Percentiles rank a stretch among this genome's conserved stretches.
phyloP scores from a whole-genome alignment of 331 rosid genomes.

The Dryas integrifolia region DNA sequence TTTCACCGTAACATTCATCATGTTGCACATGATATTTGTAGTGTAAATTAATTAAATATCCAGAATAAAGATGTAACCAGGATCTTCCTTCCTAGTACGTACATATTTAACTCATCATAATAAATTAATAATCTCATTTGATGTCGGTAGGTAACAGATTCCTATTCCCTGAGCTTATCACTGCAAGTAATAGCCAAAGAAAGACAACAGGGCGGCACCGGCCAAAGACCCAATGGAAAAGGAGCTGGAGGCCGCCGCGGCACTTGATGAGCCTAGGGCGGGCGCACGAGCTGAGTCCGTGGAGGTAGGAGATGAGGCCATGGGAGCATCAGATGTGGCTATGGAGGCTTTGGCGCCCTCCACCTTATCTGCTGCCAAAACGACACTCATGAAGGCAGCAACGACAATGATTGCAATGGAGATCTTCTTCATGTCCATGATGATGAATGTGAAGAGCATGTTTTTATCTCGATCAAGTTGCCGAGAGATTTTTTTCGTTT shows the following conservation, averaged over 20 bases:
- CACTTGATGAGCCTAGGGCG: slow-evolving; percentile 39
- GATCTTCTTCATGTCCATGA: slow-evolving; percentile 58
- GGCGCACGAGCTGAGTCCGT: slow-evolving; percentile 20
- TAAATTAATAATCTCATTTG: no score
- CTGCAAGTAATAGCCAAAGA: slow-evolving; percentile 13
- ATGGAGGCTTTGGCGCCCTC: slow-evolving; percentile 3
- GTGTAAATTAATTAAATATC: no score
- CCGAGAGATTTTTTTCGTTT: no score
- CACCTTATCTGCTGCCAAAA: slow-evolving; percentile 31
- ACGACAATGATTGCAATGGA: slow-evolving; percentile 35
- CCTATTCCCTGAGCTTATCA: not conserved
- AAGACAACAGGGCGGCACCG: not conserved
- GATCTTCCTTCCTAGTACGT: no score
- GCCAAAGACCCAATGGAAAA: not conserved
- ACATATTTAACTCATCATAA: no score
- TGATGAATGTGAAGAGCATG: not conserved
- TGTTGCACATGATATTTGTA: no score
- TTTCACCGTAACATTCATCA: no score
- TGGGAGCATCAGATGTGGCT: not conserved
- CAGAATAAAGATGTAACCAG: no score
- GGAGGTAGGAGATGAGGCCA: not conserved
- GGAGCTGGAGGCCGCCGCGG: slow-evolving; percentile 34
- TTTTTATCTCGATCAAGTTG: no score
- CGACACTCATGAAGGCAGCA: slow-evolving; percentile 47
- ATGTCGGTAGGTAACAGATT: no score